Evolutionary conservation across 495 filamentous ascomycete genomes (phyloP), one percentile per base, ranked within the genome.

Genomic region (Tuber microsphaerosporum): DNA sequence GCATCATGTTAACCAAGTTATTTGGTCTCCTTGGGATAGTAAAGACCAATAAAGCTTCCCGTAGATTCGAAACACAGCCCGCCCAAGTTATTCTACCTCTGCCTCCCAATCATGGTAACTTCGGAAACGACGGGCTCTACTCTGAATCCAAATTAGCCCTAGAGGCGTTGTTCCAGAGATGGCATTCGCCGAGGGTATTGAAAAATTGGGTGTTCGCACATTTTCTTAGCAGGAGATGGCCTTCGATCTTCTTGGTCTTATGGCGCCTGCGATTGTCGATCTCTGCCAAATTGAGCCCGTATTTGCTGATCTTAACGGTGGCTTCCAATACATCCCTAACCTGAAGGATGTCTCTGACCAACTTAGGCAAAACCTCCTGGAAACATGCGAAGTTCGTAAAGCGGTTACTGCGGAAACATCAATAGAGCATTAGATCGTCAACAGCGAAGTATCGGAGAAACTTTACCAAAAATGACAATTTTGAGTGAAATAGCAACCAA

Each of bases 161-260:
- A 48, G 95, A 99, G 87, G 98, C 95, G 4, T 88, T 99, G 69
- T 99, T 99, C 89, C 97, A 97, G 85, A 89, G 95, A 78, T 99
- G 96, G 96, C 90, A 97, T 84, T 97, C 95, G 95, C 95, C 10
- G 94, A 98, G 84, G 96, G 94, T 71, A 92, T 99, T 73, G 95
- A 99, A 86, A 92, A 91, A 77, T 94, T 94, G 81, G 95, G 95
- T 82, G 96, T 98, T 22, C 92, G 96, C 77, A 99, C 95, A 7
- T 99, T 99, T 86, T 97, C 94, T 26, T 95, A 98, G 86, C 93
- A 96, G 81, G 95, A 99, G 85, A 99, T 99, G 95, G 95, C 95
- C 5, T 98, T 99, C 88, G 98, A 98, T 84, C 86, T 99, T 73
- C 90, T 99, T 51, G 94, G 95, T 74, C 89, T 99, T 70, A 97